Evolutionary conservation across 1,284 basidiomycete genomes (phyloP).

Genomic region (Microbotryum intermedium): DNA sequence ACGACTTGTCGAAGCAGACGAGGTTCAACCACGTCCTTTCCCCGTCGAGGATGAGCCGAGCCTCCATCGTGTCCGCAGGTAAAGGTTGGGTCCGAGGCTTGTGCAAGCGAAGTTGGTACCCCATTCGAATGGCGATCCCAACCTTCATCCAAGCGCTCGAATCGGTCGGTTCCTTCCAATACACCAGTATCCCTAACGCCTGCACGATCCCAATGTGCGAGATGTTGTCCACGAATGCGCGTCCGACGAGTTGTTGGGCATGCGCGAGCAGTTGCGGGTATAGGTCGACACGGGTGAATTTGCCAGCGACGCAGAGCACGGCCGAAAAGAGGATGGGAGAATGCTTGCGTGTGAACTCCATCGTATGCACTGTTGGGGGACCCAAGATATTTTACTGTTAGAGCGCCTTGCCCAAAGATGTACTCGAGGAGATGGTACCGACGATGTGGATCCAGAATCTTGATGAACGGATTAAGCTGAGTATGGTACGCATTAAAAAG

Average conservation of each 20-base stretch:
- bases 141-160: constrained; percentile 19
- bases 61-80: constrained; percentile 7
- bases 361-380: constrained; percentile 49
- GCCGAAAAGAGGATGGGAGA: constrained; percentile 72
- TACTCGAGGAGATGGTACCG: not conserved
- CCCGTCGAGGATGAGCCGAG: constrained; percentile 11
- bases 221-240: constrained; percentile 61
- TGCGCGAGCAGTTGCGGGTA: constrained; percentile 57
- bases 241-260: constrained; percentile 57
- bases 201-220: constrained; percentile 73
- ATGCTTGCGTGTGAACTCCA: constrained; percentile 59
- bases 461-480: constrained; percentile 72
- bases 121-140: constrained; percentile 18
- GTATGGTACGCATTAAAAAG: constrained; percentile 48
- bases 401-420: not conserved
- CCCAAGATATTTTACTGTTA: not conserved
- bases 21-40: constrained; percentile 15
- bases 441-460: constrained; percentile 63
- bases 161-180: constrained; percentile 53
- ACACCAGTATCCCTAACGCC: constrained; percentile 70
- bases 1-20: constrained; percentile 5
- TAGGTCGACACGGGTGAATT: constrained; percentile 65
- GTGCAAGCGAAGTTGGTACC: constrained; percentile 10
- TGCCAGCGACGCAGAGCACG: constrained; percentile 70
- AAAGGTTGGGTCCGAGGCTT: not conserved